Percentiles rank a stretch among this genome's conserved stretches.
Conservation (phyloP, 331 rosid species). For the Cydonia oblonga region DNA sequence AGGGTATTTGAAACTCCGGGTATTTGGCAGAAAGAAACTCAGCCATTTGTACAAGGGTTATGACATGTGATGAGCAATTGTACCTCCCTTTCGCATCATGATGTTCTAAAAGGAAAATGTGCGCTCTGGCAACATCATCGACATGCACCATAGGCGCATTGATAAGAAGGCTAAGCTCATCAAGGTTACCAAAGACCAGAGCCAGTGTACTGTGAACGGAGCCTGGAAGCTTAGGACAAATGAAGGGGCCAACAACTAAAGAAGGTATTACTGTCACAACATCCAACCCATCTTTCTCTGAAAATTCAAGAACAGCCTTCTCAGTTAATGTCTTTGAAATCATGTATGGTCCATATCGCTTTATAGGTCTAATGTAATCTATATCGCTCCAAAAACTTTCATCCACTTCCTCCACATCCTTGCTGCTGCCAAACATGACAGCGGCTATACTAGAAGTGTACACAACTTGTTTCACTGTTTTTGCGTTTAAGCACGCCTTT, state of each 20-base stretch:
- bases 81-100: constrained; percentile 47
- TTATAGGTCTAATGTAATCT: constrained; percentile 11
- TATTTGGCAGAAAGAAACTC: constrained; percentile 22
- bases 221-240: constrained; percentile 43
- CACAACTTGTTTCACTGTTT: constrained; percentile 47
- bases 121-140: constrained; percentile 53
- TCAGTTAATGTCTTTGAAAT: constrained; percentile 50
- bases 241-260: constrained; percentile 42
- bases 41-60: constrained; percentile 1
- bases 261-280: constrained; percentile 51
- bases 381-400: constrained; percentile 51
- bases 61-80: constrained; percentile 14
- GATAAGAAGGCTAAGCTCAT: not conserved
- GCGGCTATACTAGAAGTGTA: constrained; percentile 50
- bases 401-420: constrained; percentile 14
- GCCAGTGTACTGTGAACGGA: constrained; percentile 17
- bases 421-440: not conserved
- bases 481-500: constrained; percentile 29
- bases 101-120: constrained; percentile 42
- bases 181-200: constrained; percentile 30
- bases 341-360: not conserved
- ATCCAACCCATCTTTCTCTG: constrained; percentile 41
- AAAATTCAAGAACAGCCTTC: constrained; percentile 41
- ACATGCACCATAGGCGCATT: constrained; percentile 33
- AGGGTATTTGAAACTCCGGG: constrained; percentile 32